phyloP scores from a whole-genome alignment of 2,329 filamentous ascomycete genomes.

The Apiospora sp. region DNA sequence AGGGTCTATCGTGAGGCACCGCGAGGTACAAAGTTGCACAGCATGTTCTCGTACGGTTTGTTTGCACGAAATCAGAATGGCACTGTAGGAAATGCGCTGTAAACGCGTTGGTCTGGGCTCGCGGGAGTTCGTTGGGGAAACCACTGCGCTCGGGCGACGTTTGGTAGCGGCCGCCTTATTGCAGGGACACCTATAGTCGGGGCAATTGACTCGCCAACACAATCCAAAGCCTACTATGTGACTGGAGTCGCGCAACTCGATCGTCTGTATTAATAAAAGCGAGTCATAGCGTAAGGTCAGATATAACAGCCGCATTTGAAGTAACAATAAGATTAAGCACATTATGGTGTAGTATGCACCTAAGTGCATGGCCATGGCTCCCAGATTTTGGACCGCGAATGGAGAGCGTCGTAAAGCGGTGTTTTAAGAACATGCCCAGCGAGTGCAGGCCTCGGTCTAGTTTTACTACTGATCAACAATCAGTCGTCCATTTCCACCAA shows the following conservation, averaged over 20 bases:
- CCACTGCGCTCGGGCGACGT: not conserved
- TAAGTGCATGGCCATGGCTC: conserved; percentile 7
- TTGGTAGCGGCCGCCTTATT: not conserved
- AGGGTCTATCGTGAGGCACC: conserved; percentile 3
- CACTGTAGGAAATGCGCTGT: not conserved
- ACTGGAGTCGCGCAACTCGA: conserved; percentile 6
- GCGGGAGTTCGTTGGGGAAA: not conserved
- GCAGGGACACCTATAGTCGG: not conserved
- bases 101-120: conserved; percentile 1
- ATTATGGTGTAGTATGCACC: conserved; percentile 4
- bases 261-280: not conserved
- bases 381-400: conserved; percentile 5
- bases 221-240: not conserved
- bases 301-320: conserved; percentile 8
- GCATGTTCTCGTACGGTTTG: not conserved
- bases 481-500: conserved; percentile 7
- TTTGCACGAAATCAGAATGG: conserved; percentile 3
- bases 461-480: conserved; percentile 10
- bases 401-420: conserved; percentile 6
- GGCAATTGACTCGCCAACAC: not conserved
- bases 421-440: not conserved
- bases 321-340: conserved; percentile 2
- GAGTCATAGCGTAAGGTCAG: not conserved
- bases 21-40: not conserved
- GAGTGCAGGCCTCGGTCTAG: conserved; percentile 9